phyloP scores from a whole-genome alignment of 495 filamentous ascomycete genomes.

The Eremomyces bilateralis region DNA sequence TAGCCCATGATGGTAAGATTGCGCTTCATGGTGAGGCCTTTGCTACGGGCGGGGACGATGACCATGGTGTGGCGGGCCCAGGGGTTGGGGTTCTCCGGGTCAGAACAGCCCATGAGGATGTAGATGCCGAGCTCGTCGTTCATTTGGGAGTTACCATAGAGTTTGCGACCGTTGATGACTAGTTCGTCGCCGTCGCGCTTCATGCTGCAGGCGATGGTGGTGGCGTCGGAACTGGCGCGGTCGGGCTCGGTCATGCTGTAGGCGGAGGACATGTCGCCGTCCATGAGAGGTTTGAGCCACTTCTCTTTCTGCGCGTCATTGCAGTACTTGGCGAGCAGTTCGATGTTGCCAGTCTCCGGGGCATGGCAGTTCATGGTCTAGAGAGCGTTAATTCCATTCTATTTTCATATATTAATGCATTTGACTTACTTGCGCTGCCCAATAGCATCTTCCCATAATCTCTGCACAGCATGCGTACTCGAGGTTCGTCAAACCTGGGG shows the following conservation, averaged over 20 bases:
- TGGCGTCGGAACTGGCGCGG: constrained; percentile 21
- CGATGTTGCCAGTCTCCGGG: constrained; percentile 24
- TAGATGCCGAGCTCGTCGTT: constrained; percentile 19
- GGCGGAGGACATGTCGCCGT: constrained; percentile 18
- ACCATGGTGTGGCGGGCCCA: constrained; percentile 20
- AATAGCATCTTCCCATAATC: constrained; percentile 22
- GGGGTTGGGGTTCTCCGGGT: constrained; percentile 19
- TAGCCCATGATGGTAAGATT: constrained; percentile 23
- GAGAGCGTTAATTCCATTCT: neutral
- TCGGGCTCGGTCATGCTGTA: constrained; percentile 24
- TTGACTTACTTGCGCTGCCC: constrained; percentile 17
- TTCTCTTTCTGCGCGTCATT: constrained; percentile 21
- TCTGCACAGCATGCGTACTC: constrained; percentile 23
- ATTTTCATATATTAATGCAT: neutral
- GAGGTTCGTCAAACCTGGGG: constrained; percentile 22
- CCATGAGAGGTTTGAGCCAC: constrained; percentile 21
- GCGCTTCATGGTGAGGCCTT: constrained; percentile 18
- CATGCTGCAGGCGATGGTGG: constrained; percentile 18
- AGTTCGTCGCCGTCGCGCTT: constrained; percentile 15
- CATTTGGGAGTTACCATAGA: constrained; percentile 20
- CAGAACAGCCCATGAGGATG: constrained; percentile 23
- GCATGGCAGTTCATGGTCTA: constrained; percentile 24
- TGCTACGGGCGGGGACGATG: constrained; percentile 18
- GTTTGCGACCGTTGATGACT: constrained; percentile 23
- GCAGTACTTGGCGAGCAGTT: constrained; percentile 24